phyloP scores from a whole-genome alignment of 75 land plant genomes.

The Pinus albicaulis region DNA sequence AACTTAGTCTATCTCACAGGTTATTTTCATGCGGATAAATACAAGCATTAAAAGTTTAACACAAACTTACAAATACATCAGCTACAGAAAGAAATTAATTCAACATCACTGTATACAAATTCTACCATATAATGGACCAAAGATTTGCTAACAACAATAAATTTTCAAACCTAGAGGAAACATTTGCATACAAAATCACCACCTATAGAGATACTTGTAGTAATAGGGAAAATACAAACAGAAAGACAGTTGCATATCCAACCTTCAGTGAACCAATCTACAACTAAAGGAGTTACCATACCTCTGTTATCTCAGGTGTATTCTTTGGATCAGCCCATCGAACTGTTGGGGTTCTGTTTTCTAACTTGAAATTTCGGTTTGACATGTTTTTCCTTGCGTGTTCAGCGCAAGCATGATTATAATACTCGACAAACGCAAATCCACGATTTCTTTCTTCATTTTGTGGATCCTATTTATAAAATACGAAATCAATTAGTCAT shows the following conservation, averaged over 20 bases:
- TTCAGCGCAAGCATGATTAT: slow-evolving; percentile 97
- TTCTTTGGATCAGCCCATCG: slow-evolving; percentile 90
- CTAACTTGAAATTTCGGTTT: slow-evolving; percentile 61
- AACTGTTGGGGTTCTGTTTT: slow-evolving; percentile 73
- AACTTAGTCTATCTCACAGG: too few species aligned
- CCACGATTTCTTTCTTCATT: slow-evolving; percentile 82
- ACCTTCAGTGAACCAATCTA: too few species aligned
- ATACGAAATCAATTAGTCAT: neutral
- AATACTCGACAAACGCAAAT: slow-evolving; percentile 89
- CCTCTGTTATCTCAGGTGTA: slow-evolving; percentile 30
- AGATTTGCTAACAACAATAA: too few species aligned
- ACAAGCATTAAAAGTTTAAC: too few species aligned
- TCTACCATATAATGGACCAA: too few species aligned
- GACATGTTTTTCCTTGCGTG: slow-evolving; percentile 85
- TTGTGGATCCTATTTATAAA: slow-evolving; percentile 58
- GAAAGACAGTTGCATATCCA: too few species aligned
- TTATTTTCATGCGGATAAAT: too few species aligned
- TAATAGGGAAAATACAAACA: too few species aligned
- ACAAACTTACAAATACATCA: too few species aligned
- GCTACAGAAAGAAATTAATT: too few species aligned
- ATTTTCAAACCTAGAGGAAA: neutral
- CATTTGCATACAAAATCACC: neutral
- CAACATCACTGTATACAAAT: too few species aligned
- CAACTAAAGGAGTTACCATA: too few species aligned
- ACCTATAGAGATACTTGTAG: neutral